Evolutionary conservation across 208 protist species (phyloP), one percentile per base, ranked within the genome.

Genomic region (Leishmania major): DNA sequence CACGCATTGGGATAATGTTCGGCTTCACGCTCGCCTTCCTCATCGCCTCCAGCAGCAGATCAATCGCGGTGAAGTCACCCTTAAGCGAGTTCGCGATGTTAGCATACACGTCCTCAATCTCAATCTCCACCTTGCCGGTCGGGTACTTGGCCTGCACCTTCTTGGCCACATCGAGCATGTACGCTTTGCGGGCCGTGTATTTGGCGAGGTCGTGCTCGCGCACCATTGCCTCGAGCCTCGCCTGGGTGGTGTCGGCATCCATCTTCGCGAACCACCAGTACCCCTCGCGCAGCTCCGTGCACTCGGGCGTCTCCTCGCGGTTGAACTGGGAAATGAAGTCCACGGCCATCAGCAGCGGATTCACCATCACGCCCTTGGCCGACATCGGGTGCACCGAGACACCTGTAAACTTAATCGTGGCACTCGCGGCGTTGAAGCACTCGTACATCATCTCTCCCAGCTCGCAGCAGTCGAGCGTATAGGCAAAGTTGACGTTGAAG

Each of bases 381-480:
- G 94, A 97, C 92, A 97, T 97, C 13, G 94, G 94, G 80, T 97
- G 94, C 10, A 92, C 91, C 3, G 94, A 88, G 49, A 96, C 92
- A 51, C 94, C 94, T 5, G 87, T 92, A 69, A 96, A 94, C 55
- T 59, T 89, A 57, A 97, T 64, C 59, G 55, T 79, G 4, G 84
- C 92, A 15, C 72, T 85, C n/a, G 91, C 94, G 6, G 91, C 94
- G 81, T 95, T 96, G 81, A 95, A 97, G 86, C 91, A 94, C 88
- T 97, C 91, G 81, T 91, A 95, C 28, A 97, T 92, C 15, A 96
- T 90, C 82, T 97, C 94, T 49, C 94, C 94, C 31, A 96, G 78
- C 80, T 94, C 90, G 78, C 94, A 97, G 84, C 92, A 97, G 82
- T 97, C 94, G 19, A 97, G 87, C 17, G 92, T 96, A 85, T 94